These are phyloP conservation scores for Aureobasidium sp. DNA, from an alignment of 2,329 filamentous ascomycete genomes.

Conservation along the genomic window DNA sequence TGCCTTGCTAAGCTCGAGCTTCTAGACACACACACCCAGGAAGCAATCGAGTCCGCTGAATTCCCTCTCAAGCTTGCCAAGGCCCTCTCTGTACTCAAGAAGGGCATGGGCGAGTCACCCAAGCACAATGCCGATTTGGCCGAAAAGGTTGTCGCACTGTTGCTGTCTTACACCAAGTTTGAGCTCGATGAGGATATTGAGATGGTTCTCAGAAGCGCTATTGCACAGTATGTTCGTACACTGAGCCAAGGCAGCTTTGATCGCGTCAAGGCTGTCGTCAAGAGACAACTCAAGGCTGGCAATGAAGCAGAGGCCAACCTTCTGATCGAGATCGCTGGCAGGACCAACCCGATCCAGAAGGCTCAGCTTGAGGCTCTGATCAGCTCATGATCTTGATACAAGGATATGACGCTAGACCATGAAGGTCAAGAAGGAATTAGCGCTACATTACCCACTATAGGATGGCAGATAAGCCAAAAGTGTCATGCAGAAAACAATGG, in stretches of 20 bases:
- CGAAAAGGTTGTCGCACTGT: constrained; percentile 42
- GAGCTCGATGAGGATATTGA: constrained; percentile 48
- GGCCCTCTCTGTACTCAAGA: constrained; percentile 57
- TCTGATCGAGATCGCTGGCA: constrained; percentile 3
- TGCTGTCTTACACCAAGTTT: constrained; percentile 40
- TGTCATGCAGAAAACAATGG: not conserved
- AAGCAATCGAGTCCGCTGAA: constrained; percentile 37
- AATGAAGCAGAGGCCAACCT: not conserved
- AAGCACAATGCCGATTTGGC: constrained; percentile 33
- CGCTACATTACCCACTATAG: not conserved
- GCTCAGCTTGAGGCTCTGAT: constrained; percentile 9
- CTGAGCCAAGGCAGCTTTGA: constrained; percentile 8
- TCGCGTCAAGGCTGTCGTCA: constrained; percentile 2
- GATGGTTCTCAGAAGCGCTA: constrained; percentile 42
- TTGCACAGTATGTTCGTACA: constrained; percentile 31
- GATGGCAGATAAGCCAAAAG: not conserved
- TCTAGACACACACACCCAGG: constrained; percentile 55
- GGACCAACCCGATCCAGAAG: not conserved
- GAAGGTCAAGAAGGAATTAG: not conserved
- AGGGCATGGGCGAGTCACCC: constrained; percentile 35
- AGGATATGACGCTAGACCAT: not conserved
- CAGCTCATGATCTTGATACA: not conserved
- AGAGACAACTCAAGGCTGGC: constrained; percentile 1
- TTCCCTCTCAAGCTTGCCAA: constrained; percentile 67
- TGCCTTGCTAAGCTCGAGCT: constrained; percentile 68